Evolutionary conservation across 495 filamentous ascomycete genomes (phyloP).

Genomic region (Sabuloglossum arenarium): DNA sequence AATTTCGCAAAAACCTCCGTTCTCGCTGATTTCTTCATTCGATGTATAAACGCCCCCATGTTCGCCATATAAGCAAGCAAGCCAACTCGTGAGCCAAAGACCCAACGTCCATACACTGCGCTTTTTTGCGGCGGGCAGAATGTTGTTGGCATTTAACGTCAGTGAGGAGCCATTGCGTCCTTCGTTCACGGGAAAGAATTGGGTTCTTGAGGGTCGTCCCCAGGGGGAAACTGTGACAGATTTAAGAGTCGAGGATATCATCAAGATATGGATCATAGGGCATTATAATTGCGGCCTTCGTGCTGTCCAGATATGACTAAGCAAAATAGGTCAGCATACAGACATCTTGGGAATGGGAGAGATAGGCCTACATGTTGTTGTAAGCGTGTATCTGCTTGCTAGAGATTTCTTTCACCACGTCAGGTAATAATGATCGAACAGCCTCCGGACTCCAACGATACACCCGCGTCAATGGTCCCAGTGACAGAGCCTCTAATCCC

Average conservation of each 20-base stretch:
- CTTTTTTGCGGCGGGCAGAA: background rate
- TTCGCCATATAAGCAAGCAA: background rate
- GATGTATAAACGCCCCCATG: background rate
- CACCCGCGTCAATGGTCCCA: conserved; percentile 54
- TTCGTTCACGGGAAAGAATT: background rate
- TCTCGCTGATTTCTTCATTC: background rate
- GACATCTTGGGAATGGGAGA: background rate
- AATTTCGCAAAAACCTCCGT: background rate
- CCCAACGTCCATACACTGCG: background rate
- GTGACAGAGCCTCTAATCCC: conserved; percentile 49
- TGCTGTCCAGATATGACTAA: background rate
- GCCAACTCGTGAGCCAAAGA: background rate
- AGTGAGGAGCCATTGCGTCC: background rate
- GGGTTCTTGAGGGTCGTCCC: background rate
- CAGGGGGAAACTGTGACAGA: background rate
- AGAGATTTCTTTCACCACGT: conserved; percentile 49
- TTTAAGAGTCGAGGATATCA: background rate
- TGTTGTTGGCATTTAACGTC: background rate
- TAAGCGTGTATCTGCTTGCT: conserved; percentile 46
- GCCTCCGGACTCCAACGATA: conserved; percentile 41
- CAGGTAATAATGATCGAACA: conserved; percentile 36
- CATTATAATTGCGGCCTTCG: background rate
- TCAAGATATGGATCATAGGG: background rate
- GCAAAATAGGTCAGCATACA: background rate
- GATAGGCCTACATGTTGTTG: conserved; percentile 45